These are phyloP conservation scores for Candida pseudofarinosa DNA, from an alignment of 805 yeast species.

Conservation along the genomic window DNA sequence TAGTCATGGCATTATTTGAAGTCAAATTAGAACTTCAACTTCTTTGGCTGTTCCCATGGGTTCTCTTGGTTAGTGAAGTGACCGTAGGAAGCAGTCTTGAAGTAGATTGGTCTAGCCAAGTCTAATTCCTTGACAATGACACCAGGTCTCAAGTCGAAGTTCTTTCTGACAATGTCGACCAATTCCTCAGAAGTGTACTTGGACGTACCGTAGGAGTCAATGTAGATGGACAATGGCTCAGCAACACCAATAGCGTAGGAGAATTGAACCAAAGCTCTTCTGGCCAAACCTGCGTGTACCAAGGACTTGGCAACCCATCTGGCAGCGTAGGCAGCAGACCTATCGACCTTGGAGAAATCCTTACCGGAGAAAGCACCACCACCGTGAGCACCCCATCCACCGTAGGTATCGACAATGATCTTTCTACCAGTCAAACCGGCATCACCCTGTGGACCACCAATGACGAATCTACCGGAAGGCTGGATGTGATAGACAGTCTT, in stretches of 20 bases:
- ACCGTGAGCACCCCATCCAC: conserved; percentile 99
- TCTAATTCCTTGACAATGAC: conserved; percentile 93
- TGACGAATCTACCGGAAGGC: conserved; percentile 99
- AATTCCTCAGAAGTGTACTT: conserved; percentile 83
- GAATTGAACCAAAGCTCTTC: conserved; percentile 96
- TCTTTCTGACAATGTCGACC: conserved; percentile 84
- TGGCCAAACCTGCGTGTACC: conserved; percentile 90
- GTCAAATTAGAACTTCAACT: conserved; percentile 52
- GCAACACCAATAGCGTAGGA: conserved; percentile 99
- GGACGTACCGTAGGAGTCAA: conserved; percentile 98
- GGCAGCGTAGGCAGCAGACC: conserved; percentile 99
- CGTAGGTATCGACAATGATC: conserved; percentile 98
- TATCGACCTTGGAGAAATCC: conserved; percentile 99
- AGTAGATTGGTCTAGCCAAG: conserved; percentile 98
- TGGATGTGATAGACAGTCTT: conserved; percentile 97
- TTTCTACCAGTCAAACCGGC: conserved; percentile 99
- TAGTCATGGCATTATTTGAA: conserved; percentile 43
- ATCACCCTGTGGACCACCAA: conserved; percentile 99
- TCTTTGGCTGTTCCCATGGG: conserved; percentile 98
- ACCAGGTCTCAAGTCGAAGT: conserved; percentile 99
- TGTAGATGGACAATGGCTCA: conserved; percentile 96
- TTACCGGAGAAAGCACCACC: conserved; percentile 99
- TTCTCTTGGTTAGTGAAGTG: conserved; percentile 99
- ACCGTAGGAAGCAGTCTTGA: conserved; percentile 98
- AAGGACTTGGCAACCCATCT: conserved; percentile 99